Percentiles rank a stretch among this genome's conserved stretches.
Conservation (phyloP, 2,329 filamentous ascomycete species). For the Verticillium albo-atrum region DNA sequence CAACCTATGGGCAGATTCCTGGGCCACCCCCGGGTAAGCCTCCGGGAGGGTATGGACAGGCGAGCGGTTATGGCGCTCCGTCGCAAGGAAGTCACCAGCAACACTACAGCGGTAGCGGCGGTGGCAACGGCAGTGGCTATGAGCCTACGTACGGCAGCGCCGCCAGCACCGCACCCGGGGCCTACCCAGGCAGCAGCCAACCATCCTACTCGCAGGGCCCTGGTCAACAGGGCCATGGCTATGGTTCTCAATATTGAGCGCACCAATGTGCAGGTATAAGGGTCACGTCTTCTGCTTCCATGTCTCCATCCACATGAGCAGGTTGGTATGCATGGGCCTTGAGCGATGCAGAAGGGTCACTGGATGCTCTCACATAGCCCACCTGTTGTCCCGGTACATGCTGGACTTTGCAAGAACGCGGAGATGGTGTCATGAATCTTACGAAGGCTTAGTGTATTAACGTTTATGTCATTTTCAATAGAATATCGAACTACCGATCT, state of each 20-base stretch:
- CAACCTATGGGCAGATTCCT: constrained; percentile 16
- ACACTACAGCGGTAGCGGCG: constrained; percentile 13
- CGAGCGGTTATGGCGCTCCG: constrained; percentile 10
- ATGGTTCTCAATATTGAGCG: constrained; percentile 11
- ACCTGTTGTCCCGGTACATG: not conserved
- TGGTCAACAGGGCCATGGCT: constrained; percentile 12
- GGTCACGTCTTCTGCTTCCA: not conserved
- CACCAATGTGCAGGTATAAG: too few species aligned
- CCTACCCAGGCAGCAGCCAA: constrained; percentile 25
- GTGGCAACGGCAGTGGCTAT: constrained; percentile 14
- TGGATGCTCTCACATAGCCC: not conserved
- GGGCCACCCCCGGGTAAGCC: constrained; percentile 9
- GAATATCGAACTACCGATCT: not conserved
- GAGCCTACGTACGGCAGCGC: constrained; percentile 20
- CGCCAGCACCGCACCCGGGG: constrained; percentile 20
- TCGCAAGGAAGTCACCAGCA: constrained; percentile 12
- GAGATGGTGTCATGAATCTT: not conserved
- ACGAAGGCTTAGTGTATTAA: not conserved
- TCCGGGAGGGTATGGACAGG: constrained; percentile 9
- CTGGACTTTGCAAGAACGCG: not conserved
- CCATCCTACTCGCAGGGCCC: constrained; percentile 8
- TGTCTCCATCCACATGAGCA: not conserved
- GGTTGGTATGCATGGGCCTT: not conserved
- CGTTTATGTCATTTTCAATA: not conserved
- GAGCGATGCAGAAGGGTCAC: not conserved